Conservation (phyloP, 345 rosid species). For the Anacardium occidentale region DNA sequence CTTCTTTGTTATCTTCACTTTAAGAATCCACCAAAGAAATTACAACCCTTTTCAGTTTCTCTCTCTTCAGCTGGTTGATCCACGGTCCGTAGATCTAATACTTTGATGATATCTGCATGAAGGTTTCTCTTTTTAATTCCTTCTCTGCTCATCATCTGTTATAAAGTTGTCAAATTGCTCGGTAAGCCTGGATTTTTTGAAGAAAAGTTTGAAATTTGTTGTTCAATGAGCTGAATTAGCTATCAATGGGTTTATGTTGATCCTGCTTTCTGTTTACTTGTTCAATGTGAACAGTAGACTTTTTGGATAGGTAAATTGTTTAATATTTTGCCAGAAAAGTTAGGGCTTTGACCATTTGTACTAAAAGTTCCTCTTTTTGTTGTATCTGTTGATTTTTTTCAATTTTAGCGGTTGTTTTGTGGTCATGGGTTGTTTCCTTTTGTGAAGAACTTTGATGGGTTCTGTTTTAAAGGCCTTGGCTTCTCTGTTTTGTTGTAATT, state of each 20-base stretch:
- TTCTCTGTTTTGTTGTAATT: constrained; percentile 20
- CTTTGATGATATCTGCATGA: constrained; percentile 29
- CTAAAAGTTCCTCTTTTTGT: constrained; percentile 14
- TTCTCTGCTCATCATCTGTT: constrained; percentile 17
- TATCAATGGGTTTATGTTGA: constrained; percentile 17
- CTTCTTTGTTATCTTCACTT: constrained; percentile 11
- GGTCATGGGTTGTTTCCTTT: constrained; percentile 20
- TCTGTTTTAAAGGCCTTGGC: constrained; percentile 9
- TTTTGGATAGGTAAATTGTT: constrained; percentile 23
- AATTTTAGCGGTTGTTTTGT: constrained; percentile 14
- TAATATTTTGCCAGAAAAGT: constrained; percentile 11
- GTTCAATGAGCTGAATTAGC: constrained; percentile 20
- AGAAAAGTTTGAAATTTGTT: constrained; percentile 17
- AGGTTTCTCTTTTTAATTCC: constrained; percentile 34
- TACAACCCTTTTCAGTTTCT: constrained; percentile 10
- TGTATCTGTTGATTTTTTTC: constrained; percentile 25
- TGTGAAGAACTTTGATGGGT: constrained; percentile 8
- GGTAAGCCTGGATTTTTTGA: constrained; percentile 34
- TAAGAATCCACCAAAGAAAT: constrained; percentile 15
- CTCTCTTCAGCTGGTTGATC: constrained; percentile 37
- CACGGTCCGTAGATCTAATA: constrained; percentile 64
- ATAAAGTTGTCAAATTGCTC: constrained; percentile 17
- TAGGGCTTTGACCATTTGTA: constrained; percentile 33
- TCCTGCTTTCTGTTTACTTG: neutral
- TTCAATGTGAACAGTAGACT: constrained; percentile 32